These are phyloP conservation scores for Grifola frondosa DNA, from an alignment of 1,284 basidiomycete species.

Conservation along the genomic window DNA sequence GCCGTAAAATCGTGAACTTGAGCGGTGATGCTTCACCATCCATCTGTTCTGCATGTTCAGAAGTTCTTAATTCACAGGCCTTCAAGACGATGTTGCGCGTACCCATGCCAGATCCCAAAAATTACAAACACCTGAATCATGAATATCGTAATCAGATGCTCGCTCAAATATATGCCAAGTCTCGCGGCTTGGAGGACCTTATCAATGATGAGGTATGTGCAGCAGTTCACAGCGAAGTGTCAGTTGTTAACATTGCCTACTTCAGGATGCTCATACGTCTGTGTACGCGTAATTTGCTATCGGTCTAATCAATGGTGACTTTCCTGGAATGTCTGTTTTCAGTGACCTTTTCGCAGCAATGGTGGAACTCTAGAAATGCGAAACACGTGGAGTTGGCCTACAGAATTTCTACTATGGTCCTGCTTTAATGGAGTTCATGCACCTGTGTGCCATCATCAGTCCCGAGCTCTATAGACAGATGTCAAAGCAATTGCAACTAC, in stretches of 20 bases:
- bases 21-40: too few relatives aligned
- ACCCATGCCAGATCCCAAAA: neutral
- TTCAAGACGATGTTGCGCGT: neutral
- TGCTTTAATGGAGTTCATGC: slow-evolving; percentile 29
- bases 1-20: neutral
- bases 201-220: neutral
- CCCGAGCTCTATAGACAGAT: slow-evolving; percentile 29
- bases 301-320: slow-evolving; percentile 7
- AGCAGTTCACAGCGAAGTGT: too few relatives aligned
- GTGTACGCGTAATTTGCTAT: slow-evolving; percentile 5
- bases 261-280: neutral
- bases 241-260: too few relatives aligned
- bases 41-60: neutral
- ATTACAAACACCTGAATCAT: slow-evolving; percentile 5
- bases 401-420: slow-evolving; percentile 39
- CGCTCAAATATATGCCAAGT: neutral
- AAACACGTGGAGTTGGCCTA: slow-evolving; percentile 33
- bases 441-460: slow-evolving; percentile 28
- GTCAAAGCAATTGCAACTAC: slow-evolving; percentile 24
- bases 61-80: neutral
- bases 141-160: slow-evolving; percentile 1
- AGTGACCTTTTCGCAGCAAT: slow-evolving; percentile 33
- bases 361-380: slow-evolving; percentile 23
- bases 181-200: neutral
- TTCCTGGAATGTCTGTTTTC: slow-evolving; percentile 23